Conservation (phyloP, 1,284 basidiomycete genomes). For the Ganoderma leucocontextum region DNA sequence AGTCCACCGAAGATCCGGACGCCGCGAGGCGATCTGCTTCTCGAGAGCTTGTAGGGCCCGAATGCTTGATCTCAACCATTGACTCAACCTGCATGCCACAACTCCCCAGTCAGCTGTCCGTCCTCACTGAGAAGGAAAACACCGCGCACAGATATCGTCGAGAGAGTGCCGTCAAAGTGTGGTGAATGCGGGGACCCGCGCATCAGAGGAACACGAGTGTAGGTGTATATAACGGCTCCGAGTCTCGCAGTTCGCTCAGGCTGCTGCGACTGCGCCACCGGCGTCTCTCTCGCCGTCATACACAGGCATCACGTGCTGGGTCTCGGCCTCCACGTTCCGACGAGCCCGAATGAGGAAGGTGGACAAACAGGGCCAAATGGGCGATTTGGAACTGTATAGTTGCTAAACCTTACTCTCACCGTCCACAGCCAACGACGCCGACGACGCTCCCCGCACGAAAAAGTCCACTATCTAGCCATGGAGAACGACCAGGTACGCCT, state of each 20-base stretch:
- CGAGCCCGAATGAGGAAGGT: constrained; percentile 13
- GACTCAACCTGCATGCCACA: constrained; percentile 56
- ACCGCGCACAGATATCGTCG: constrained; percentile 51
- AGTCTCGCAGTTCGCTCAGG: constrained; percentile 1
- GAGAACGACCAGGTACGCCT: constrained; percentile 79
- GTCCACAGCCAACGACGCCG: constrained; percentile 36
- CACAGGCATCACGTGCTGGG: constrained; percentile 30
- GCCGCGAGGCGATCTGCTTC: constrained; percentile 33
- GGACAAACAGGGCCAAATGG: constrained; percentile 35
- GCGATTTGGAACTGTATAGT: constrained; percentile 44
- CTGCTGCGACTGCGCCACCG: constrained; percentile 33
- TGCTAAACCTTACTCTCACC: constrained; percentile 42
- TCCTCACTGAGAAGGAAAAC: background rate
- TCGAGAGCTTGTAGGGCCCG: constrained; percentile 32
- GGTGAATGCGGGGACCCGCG: constrained; percentile 41
- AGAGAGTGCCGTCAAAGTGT: constrained; percentile 49
- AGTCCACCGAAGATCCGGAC: constrained; percentile 35
- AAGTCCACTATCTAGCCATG: constrained; percentile 56
- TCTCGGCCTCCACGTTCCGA: constrained; percentile 8
- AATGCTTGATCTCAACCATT: constrained; percentile 82
- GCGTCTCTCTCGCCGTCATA: constrained; percentile 31
- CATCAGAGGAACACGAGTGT: constrained; percentile 38
- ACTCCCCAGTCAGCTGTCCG: constrained; percentile 12
- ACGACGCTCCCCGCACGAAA: constrained; percentile 33
- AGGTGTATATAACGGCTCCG: constrained; percentile 14